Conservation (phyloP, 2,329 filamentous ascomycete genomes). For the Cercospora sp. region DNA sequence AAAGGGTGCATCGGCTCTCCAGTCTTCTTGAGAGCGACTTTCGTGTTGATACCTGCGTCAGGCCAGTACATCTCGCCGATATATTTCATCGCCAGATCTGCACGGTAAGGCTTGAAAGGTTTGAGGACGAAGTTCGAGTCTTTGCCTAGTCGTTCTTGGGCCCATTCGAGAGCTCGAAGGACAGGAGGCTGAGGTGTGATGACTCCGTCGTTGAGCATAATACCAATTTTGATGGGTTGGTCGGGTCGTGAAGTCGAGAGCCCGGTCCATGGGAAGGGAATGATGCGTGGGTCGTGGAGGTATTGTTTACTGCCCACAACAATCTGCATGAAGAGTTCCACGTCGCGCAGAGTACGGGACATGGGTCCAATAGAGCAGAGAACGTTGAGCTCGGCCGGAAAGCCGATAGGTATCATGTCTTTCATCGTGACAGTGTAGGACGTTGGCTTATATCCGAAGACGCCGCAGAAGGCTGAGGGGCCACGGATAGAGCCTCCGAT, state of each 20-base stretch:
- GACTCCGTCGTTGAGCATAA: conserved; percentile 24
- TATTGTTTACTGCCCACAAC: conserved; percentile 18
- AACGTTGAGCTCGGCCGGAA: conserved; percentile 27
- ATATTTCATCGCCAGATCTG: conserved; percentile 18
- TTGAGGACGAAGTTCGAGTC: conserved; percentile 19
- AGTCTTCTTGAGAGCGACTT: conserved; percentile 9
- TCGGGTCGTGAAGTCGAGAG: conserved; percentile 9
- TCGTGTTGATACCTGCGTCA: conserved; percentile 17
- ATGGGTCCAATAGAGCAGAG: conserved; percentile 26
- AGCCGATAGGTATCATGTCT: conserved; percentile 21
- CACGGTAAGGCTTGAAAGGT: conserved; percentile 21
- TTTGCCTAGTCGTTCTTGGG: conserved; percentile 4
- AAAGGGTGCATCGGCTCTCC: conserved; percentile 23
- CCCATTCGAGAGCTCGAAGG: conserved; percentile 19
- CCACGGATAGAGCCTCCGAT: conserved; percentile 68
- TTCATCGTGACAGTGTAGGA: conserved; percentile 22
- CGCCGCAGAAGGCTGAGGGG: conserved; percentile 71
- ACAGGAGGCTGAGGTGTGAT: conserved; percentile 26
- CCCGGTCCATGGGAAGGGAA: conserved; percentile 26
- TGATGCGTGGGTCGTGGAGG: conserved; percentile 22
- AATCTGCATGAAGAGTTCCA: conserved; percentile 22
- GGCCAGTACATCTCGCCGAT: conserved; percentile 25
- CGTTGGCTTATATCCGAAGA: conserved; percentile 39
- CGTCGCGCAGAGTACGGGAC: conserved; percentile 21
- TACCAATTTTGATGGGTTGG: conserved; percentile 21